Base-by-base conservation (phyloP, 352 stramenopile genomes). In the Globisporangium canariense region DNA sequence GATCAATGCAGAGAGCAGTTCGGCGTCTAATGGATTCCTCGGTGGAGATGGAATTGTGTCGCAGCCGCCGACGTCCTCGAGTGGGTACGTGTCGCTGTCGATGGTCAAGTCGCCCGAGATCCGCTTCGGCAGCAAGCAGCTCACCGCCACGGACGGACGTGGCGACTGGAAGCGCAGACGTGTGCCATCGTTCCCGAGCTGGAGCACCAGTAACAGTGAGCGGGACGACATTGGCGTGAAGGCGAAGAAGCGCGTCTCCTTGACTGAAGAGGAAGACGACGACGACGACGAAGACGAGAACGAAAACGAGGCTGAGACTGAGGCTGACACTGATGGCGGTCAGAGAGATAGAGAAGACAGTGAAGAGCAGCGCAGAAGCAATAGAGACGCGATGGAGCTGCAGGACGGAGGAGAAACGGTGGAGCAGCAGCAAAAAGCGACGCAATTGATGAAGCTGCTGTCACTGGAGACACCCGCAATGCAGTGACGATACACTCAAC, bases 41-140 rank as follows among this genome's bases (percentile, higher is more conserved):
- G 70, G 58, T 34, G 69, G 73, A 40, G 73, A 53, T 41, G 71
- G 10, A 9, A 36, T 53, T 30, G 55, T 52, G 10, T 7, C 64
- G 6, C 49, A 59, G 53, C 51, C 43, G 28, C 40, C 43, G 46
- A 81, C 78, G 50, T 70, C 79, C 10, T 73, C 64, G 4, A 80
- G 75, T n/a, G 78, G 83, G 6, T 92, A 92, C 66, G 79, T 92
- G 34, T 92, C 83, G 40, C 71, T 92, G 22, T 92, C 83, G 58
- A 75, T 83, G 55, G 69, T 92, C 50, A 79, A 83, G 59, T 92
- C 83, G 55, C 83, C 81, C 10, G 77, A 92, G 68, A 90, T 92
- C 62, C 81, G 81, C 59, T 92, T 92, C 68, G 43, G 43, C 43
- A 85, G 77, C 59, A 79, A 86, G 55, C 70, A 77, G 53, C 53